Percentiles rank a stretch among this genome's conserved stretches.
phyloP scores from a whole-genome alignment of 2,329 filamentous ascomycete genomes.

The Monilinia fructigena region DNA sequence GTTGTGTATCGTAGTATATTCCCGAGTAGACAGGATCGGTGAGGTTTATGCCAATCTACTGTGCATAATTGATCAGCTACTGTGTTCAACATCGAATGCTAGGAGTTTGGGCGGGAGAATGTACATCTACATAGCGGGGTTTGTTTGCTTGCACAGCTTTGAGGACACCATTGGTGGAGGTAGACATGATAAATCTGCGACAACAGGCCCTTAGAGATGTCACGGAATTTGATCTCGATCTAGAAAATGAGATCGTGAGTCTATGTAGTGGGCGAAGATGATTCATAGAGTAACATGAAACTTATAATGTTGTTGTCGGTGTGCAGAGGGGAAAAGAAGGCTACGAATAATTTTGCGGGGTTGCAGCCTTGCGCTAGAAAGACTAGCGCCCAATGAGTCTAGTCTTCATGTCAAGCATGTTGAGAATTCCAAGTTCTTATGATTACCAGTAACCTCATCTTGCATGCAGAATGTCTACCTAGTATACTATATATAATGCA shows the following conservation, averaged over 20 bases:
- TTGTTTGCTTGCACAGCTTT: not conserved
- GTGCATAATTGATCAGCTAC: slow-evolving; percentile 21
- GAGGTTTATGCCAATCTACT: slow-evolving; percentile 87
- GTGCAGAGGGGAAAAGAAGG: slow-evolving; percentile 1
- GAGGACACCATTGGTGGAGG: not conserved
- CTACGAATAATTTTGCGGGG: slow-evolving; percentile 3
- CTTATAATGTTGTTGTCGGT: not conserved
- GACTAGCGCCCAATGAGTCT: not conserved
- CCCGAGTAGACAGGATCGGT: slow-evolving; percentile 89
- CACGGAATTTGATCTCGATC: not conserved
- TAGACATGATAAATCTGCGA: slow-evolving; percentile 16
- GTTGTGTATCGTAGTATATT: slow-evolving; percentile 74
- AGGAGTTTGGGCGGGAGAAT: not conserved
- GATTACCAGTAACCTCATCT: not conserved
- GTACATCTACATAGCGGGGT: slow-evolving; percentile 25
- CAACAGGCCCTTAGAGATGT: not conserved
- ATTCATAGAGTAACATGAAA: slow-evolving; percentile 9
- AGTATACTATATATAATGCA: not conserved
- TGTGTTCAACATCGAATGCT: not conserved
- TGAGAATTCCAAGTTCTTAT: not conserved
- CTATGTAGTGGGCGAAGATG: slow-evolving; percentile 3
- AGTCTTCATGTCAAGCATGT: not conserved
- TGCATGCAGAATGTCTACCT: not conserved
- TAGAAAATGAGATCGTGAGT: not conserved
- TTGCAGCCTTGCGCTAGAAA: slow-evolving; percentile 9